Evolutionary conservation across 2,329 filamentous ascomycete genomes (phyloP).

Genomic region (Fusarium sp.): DNA sequence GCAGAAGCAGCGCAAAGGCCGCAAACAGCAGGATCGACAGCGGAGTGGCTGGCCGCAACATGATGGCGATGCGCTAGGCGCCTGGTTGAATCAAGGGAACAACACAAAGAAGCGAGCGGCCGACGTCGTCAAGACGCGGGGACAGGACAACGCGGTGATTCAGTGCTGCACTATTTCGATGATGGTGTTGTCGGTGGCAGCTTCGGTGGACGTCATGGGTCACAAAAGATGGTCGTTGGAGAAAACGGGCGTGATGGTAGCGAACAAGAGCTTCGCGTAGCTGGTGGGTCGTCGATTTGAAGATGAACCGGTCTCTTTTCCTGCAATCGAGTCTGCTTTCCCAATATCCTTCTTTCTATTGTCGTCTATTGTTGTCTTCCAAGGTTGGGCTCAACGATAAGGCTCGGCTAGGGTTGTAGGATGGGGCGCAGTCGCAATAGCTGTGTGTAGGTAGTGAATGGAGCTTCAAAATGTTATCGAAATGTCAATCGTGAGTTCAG

Average conservation of each 20-base stretch:
- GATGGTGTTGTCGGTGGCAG: constrained; percentile 4
- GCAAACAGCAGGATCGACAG: constrained; percentile 85
- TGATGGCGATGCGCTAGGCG: constrained; percentile 58
- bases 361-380: background rate
- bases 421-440: constrained; percentile 26
- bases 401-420: constrained; percentile 8
- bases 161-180: background rate
- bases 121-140: constrained; percentile 39
- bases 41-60: constrained; percentile 93
- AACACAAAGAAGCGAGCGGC: constrained; percentile 26
- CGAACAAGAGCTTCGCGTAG: background rate
- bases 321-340: background rate
- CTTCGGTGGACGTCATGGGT: constrained; percentile 23
- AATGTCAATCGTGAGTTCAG: background rate
- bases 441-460: background rate
- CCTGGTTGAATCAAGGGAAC: constrained; percentile 10
- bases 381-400: background rate
- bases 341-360: background rate
- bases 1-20: constrained; percentile 85
- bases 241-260: background rate
- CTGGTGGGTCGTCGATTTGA: background rate
- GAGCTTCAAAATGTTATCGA: background rate
- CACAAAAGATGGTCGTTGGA: constrained; percentile 5
- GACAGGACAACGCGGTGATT: constrained; percentile 9
- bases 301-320: background rate